Evolutionary conservation across 2,329 filamentous ascomycete genomes (phyloP).

Genomic region (Aureobasidium musti): DNA sequence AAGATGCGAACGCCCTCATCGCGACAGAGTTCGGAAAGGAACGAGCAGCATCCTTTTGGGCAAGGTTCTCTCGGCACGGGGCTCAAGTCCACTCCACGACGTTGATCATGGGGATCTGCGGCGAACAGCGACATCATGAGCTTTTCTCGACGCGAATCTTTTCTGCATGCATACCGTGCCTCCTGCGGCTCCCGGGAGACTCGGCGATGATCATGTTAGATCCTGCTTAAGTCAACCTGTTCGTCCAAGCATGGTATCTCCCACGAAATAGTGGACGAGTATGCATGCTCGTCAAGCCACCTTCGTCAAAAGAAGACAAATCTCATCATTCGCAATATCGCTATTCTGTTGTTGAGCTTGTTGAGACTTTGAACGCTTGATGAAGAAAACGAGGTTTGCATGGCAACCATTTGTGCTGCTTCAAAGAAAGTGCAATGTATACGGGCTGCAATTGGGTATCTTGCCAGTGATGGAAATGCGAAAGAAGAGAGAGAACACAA

Average conservation of each 20-base stretch:
- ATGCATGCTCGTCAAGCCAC: background rate
- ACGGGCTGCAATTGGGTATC: slow-evolving; percentile 12
- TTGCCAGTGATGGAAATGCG: slow-evolving; percentile 19
- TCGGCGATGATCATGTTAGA: background rate
- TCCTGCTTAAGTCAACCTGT: background rate
- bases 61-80: background rate
- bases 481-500: background rate
- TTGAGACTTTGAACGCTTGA: background rate
- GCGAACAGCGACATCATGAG: slow-evolving; percentile 16
- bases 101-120: slow-evolving; percentile 17
- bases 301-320: background rate
- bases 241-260: background rate
- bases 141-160: background rate
- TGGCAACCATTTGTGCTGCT: background rate
- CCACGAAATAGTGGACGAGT: background rate
- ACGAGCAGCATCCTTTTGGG: slow-evolving; percentile 1
- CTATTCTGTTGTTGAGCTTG: background rate
- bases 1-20: background rate
- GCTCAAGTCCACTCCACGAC: too few relatives aligned
- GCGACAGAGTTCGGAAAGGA: background rate
- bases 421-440: background rate
- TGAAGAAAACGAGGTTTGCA: background rate
- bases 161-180: background rate
- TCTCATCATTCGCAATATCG: background rate
- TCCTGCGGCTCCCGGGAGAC: background rate